Evolutionary conservation across 2,329 filamentous ascomycete genomes (phyloP).

Genomic region (Ramularia endophylla): DNA sequence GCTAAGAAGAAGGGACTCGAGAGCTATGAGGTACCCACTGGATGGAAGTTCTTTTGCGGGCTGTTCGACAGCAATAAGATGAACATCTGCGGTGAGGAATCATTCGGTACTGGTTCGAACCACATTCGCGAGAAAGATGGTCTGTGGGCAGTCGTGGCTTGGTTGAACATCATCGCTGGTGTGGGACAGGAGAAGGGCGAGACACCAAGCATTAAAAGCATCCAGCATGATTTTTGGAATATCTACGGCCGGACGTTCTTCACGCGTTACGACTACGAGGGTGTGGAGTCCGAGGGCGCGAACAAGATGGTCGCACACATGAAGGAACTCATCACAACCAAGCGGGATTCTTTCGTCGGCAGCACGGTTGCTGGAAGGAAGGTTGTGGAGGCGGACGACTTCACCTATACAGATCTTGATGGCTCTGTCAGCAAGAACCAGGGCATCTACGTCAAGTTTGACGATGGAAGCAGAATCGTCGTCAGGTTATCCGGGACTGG

Average conservation of each 20-base stretch:
- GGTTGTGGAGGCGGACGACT: slow-evolving; percentile 86
- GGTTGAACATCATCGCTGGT: slow-evolving; percentile 97
- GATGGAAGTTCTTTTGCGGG: slow-evolving; percentile 99
- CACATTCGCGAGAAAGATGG: slow-evolving; percentile 99
- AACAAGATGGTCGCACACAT: slow-evolving; percentile 83
- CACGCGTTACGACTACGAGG: slow-evolving; percentile 97
- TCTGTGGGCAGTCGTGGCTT: slow-evolving; percentile 93
- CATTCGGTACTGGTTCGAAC: slow-evolving; percentile 95
- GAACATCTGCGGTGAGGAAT: slow-evolving; percentile 98
- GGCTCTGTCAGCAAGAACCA: slow-evolving; percentile 94
- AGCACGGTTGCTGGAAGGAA: slow-evolving; percentile 77
- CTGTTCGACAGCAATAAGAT: slow-evolving; percentile 92
- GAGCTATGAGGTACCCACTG: slow-evolving; percentile 95
- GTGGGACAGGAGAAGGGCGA: slow-evolving; percentile 75
- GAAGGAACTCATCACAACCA: slow-evolving; percentile 65
- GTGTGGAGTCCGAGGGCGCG: slow-evolving; percentile 84
- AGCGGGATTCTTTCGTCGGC: slow-evolving; percentile 69
- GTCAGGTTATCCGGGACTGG: slow-evolving; percentile 93
- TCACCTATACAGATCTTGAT: slow-evolving; percentile 98
- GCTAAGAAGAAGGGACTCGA: slow-evolving; percentile 88
- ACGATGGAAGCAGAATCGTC: slow-evolving; percentile 89
- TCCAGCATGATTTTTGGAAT: slow-evolving; percentile 96
- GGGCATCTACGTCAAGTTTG: slow-evolving; percentile 90
- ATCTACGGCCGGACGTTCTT: slow-evolving; percentile 98
- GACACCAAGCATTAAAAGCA: slow-evolving; percentile 87